phyloP scores from a whole-genome alignment of 345 rosid genomes.

The Acer saccharum region DNA sequence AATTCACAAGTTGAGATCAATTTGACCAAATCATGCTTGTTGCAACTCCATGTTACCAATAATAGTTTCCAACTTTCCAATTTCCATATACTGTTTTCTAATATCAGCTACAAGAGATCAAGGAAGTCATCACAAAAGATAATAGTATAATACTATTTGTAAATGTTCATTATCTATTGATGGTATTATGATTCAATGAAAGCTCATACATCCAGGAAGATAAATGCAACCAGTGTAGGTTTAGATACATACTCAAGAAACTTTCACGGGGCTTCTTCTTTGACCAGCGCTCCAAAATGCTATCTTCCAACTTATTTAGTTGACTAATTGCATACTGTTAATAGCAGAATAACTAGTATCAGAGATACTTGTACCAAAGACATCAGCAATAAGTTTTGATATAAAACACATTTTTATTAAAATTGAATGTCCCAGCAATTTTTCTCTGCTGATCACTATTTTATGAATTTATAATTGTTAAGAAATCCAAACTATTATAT shows the following conservation, averaged over 20 bases:
- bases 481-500: not conserved
- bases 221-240: conserved; percentile 7
- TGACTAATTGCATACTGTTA: conserved; percentile 94
- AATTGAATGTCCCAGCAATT: not conserved
- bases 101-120: not conserved
- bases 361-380: conserved; percentile 4
- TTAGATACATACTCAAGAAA: conserved; percentile 57
- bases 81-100: not conserved
- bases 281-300: conserved; percentile 86
- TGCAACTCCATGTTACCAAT: not conserved
- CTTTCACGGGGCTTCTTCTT: conserved; percentile 65
- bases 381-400: conserved; percentile 7
- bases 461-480: not conserved
- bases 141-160: not conserved
- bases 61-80: not conserved
- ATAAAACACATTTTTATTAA: conserved; percentile 6
- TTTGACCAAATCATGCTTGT: not conserved
- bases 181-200: not conserved
- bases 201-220: not conserved
- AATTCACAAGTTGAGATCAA: not conserved
- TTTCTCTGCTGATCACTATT: not conserved
- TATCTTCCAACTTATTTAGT: conserved; percentile 88
- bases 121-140: not conserved
- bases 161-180: not conserved
- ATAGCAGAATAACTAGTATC: conserved; percentile 24